Evolutionary conservation across 2,329 filamentous ascomycete species (phyloP).

Genomic region (Penicillium rolfsii): DNA sequence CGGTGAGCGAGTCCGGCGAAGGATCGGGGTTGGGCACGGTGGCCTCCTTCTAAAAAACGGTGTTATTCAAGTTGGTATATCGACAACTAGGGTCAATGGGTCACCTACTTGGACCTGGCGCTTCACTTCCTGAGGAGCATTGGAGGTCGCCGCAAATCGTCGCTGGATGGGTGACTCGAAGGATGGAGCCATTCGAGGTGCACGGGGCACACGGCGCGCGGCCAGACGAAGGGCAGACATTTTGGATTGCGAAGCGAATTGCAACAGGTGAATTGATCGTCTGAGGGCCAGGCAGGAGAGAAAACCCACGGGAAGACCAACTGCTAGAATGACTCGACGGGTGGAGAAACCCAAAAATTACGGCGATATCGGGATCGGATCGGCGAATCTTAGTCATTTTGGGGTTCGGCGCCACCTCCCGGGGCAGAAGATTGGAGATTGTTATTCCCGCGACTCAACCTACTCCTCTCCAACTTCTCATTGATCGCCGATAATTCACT

Average conservation of each 20-base stretch:
- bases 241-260: constrained; percentile 3
- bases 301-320: constrained; percentile 3
- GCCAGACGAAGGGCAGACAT: constrained; percentile 42
- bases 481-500: constrained; percentile 6
- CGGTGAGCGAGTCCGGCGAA: constrained; percentile 71
- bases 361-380: constrained; percentile 33
- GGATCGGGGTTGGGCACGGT: constrained; percentile 72
- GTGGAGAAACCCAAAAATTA: constrained; percentile 25
- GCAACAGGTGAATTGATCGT: constrained; percentile 5
- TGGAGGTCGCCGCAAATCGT: constrained; percentile 40
- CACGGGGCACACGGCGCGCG: constrained; percentile 40
- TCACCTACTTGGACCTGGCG: constrained; percentile 31
- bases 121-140: constrained; percentile 35
- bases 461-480: neutral
- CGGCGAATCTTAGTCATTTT: constrained; percentile 20
- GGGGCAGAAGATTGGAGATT: constrained; percentile 6
- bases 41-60: constrained; percentile 48
- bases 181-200: constrained; percentile 34
- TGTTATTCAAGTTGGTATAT: constrained; percentile 4
- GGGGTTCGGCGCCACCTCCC: constrained; percentile 17
- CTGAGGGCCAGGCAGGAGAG: neutral
- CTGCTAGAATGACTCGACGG: constrained; percentile 9
- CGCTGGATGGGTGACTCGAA: constrained; percentile 40
- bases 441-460: neutral
- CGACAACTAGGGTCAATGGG: neutral